Evolutionary conservation across 2,329 filamentous ascomycete species (phyloP).

Genomic region (Verticillium isaacii): DNA sequence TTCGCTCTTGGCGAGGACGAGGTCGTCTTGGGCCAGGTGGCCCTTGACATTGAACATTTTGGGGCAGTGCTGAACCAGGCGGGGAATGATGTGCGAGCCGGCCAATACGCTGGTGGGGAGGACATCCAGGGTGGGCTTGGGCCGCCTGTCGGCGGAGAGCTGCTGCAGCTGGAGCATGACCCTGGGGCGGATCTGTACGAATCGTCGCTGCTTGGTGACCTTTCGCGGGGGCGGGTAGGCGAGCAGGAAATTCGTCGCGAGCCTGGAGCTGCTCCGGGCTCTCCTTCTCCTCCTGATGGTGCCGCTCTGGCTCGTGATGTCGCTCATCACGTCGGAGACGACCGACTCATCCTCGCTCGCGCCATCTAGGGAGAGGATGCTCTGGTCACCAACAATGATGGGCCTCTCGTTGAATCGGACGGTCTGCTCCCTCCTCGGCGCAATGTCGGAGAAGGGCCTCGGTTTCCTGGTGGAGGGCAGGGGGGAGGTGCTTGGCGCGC

Average conservation of each 20-base stretch:
- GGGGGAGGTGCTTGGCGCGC: slow-evolving; percentile 1
- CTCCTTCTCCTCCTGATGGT: slow-evolving; percentile 22
- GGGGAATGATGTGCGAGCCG: slow-evolving; percentile 51
- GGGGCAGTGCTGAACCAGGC: slow-evolving; percentile 56
- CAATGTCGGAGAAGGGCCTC: slow-evolving; percentile 32
- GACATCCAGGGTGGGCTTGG: slow-evolving; percentile 67
- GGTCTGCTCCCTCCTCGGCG: slow-evolving; percentile 33
- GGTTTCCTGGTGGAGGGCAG: neutral
- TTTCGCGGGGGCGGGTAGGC: slow-evolving; percentile 62
- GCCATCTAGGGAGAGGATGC: slow-evolving; percentile 12
- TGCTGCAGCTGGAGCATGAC: slow-evolving; percentile 69
- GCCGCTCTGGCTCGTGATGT: slow-evolving; percentile 25
- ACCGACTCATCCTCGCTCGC: slow-evolving; percentile 46
- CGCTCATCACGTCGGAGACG: slow-evolving; percentile 38
- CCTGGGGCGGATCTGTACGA: slow-evolving; percentile 63
- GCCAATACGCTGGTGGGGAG: slow-evolving; percentile 61
- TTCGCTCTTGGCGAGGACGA: slow-evolving; percentile 67
- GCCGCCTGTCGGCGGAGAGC: slow-evolving; percentile 54
- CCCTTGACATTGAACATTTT: slow-evolving; percentile 60
- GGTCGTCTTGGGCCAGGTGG: slow-evolving; percentile 61
- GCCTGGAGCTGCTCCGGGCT: slow-evolving; percentile 30
- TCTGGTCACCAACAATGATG: slow-evolving; percentile 16
- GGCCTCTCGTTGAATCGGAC: slow-evolving; percentile 42
- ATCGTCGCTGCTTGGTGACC: slow-evolving; percentile 56
- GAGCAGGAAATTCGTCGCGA: slow-evolving; percentile 60